A percentile compares a stretch with the other conserved stretches of the same genome.
These are phyloP conservation scores for Euphorbia pulcherrima DNA, from an alignment of 345 rosid species.

Conservation along the genomic window DNA sequence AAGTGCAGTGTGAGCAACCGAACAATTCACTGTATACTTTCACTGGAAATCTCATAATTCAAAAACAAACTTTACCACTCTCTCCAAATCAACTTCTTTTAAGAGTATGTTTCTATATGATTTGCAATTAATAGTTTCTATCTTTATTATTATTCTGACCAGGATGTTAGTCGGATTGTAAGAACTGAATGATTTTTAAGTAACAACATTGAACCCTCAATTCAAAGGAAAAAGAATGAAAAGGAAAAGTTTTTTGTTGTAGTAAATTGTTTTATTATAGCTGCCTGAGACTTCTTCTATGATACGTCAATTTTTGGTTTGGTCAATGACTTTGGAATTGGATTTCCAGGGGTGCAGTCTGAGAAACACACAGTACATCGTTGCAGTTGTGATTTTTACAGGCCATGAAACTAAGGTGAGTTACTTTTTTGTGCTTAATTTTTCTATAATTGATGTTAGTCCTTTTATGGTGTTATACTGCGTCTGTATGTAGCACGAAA, in stretches of 20 bases:
- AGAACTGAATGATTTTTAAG: constrained; percentile 5
- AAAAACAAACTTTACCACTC: constrained; percentile 87
- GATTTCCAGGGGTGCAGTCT: constrained; percentile 93
- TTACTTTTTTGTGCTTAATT: neutral
- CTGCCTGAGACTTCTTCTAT: constrained; percentile 12
- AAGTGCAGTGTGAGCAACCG: constrained; percentile 98
- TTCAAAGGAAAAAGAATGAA: neutral
- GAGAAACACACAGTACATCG: constrained; percentile 86
- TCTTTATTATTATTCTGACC: neutral
- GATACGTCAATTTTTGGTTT: constrained; percentile 10
- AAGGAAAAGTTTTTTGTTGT: neutral
- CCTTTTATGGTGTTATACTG: neutral
- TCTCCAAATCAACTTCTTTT: constrained; percentile 88
- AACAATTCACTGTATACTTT: constrained; percentile 96
- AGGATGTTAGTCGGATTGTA: constrained; percentile 2
- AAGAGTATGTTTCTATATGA: constrained; percentile 50
- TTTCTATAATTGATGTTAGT: neutral
- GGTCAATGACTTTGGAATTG: neutral
- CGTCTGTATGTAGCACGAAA: no score
- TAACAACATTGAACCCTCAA: neutral
- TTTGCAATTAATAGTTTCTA: constrained; percentile 7
- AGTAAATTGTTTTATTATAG: neutral
- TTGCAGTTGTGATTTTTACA: constrained; percentile 84
- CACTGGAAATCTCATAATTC: constrained; percentile 87
- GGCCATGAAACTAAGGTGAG: constrained; percentile 98